Percentiles rank a stretch among this genome's conserved stretches.
Conservation (phyloP, 2,329 filamentous ascomycete genomes). For the Parascedosporium putredinis region DNA sequence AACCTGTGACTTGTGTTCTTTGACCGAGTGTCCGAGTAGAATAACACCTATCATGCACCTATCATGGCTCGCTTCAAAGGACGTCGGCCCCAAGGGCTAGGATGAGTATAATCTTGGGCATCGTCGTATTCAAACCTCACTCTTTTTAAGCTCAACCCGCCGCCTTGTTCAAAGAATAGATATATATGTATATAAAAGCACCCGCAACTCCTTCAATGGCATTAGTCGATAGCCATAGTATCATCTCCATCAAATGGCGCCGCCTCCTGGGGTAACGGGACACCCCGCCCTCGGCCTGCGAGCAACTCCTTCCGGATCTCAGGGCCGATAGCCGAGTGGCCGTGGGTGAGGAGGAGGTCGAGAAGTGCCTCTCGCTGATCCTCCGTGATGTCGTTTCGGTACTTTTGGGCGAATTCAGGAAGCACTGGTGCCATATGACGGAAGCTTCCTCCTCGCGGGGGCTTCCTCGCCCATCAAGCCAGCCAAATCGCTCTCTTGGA, state of each 20-base stretch:
- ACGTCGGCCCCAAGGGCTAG: no score
- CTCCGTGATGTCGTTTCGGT: constrained; percentile 92
- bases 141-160: no score
- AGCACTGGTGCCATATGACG: constrained; percentile 91
- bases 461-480: constrained; percentile 30
- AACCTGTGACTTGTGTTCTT: no score
- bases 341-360: constrained; percentile 73
- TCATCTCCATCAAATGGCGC: constrained; percentile 65
- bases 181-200: not conserved
- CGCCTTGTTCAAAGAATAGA: not conserved
- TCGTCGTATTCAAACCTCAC: no score
- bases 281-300: constrained; percentile 76
- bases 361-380: constrained; percentile 86
- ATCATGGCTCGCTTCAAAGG: no score
- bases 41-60: no score
- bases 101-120: no score
- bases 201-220: not conserved
- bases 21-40: no score
- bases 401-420: constrained; percentile 84
- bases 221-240: constrained; percentile 68
- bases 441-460: constrained; percentile 56
- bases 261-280: constrained; percentile 39
- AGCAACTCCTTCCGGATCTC: constrained; percentile 84
- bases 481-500: constrained; percentile 44
- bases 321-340: constrained; percentile 80